Evolutionary conservation across 106 monocot genomes (phyloP), one percentile per base, ranked within the genome.

Genomic region (Platanthera guangdongensis): DNA sequence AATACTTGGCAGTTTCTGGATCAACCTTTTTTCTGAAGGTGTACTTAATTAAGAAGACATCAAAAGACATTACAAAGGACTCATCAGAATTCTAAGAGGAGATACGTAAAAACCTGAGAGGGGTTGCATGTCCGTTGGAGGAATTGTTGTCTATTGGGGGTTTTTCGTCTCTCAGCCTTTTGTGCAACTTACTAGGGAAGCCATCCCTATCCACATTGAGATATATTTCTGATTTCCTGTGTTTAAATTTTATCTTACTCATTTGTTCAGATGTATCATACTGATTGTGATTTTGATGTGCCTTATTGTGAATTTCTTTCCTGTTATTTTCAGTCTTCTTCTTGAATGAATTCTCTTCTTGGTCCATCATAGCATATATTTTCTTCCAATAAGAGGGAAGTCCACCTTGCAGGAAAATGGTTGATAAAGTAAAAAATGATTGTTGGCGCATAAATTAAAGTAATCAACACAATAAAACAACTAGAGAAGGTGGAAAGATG

Each of bases 1-100:
- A 94, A 74, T 97, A 97, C 73, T 90, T 94, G 5, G 82, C 83
- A 28, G 89, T 91, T 82, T 91, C 91, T 52, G 94, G 91, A 80
- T 97, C 91, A 74, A 97, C 89, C 51, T 63, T 89, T 80, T 84
- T 97, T 79, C 97, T 97, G 75, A 72, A 82, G 4, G 50, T 49
- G 28, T 2, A 21, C 11, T 47, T 57, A 32, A 8, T 59, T 76
- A 0, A 75, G 75, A 14, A 39, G n/a, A 18, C 4, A 74, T 32
- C 6, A 54, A 59, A 15, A 75, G 48, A 45, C 47, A 75, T 11
- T 12, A 65, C 32, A 8, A 21, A 32, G 11, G 9, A 65, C 4
- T 12, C 65, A 65, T 30, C 11, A 59, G 32, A 65, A 30, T 65
- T 30, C 32, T 65, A 65, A 32, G 65, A 32, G 2, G 59, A 60